phyloP scores from a whole-genome alignment of 495 filamentous ascomycete species.

The Penicillium steckii region DNA sequence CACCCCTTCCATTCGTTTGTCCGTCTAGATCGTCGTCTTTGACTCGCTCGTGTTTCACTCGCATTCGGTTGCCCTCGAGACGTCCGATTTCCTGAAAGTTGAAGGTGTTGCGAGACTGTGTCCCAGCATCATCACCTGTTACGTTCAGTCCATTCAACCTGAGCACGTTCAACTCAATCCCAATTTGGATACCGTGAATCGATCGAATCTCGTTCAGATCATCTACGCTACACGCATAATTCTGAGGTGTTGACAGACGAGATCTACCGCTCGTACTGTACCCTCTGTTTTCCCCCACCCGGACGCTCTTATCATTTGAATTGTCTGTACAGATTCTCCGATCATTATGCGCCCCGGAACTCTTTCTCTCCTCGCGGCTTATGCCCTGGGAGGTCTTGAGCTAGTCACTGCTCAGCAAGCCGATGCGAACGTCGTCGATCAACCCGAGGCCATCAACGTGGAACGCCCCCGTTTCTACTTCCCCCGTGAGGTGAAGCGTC shows the following conservation, averaged over 20 bases:
- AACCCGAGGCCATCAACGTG: conserved; percentile 32
- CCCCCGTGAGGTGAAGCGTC: conserved; percentile 45
- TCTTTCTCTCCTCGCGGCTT: conserved; percentile 30
- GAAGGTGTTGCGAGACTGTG: conserved; percentile 18
- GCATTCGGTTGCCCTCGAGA: conserved; percentile 30
- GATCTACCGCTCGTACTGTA: conserved; percentile 20
- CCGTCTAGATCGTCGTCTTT: conserved; percentile 7
- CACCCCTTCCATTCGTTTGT: conserved; percentile 44
- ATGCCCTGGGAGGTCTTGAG: conserved; percentile 37
- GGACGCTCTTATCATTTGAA: conserved; percentile 6
- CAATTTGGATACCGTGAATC: not conserved
- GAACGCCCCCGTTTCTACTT: conserved; percentile 47
- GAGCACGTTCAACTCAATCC: too few relatives aligned
- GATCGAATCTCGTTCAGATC: not conserved
- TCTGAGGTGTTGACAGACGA: conserved; percentile 27
- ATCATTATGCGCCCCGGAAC: conserved; percentile 32
- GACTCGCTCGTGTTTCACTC: conserved; percentile 24
- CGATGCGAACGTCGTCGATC: conserved; percentile 31
- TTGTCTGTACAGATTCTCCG: conserved; percentile 4
- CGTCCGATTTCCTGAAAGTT: conserved; percentile 7
- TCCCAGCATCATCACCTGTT: conserved; percentile 14
- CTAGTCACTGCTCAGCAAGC: conserved; percentile 34
- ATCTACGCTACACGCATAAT: not conserved
- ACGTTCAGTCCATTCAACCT: conserved; percentile 2
- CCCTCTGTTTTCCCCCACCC: conserved; percentile 13